phyloP scores from a whole-genome alignment of 1,284 basidiomycete genomes.

The Dichomitus squalens region DNA sequence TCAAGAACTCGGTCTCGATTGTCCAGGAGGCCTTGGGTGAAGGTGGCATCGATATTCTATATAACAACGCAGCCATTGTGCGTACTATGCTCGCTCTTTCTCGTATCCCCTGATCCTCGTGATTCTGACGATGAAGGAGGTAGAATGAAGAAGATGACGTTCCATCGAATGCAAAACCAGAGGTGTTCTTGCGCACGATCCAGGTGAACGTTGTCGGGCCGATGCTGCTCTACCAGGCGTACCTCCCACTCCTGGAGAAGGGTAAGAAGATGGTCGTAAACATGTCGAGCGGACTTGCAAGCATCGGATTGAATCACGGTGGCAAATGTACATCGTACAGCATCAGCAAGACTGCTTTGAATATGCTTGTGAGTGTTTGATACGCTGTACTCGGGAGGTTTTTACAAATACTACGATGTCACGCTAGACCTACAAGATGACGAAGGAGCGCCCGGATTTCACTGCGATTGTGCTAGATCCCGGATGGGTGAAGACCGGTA shows the following conservation, averaged over 20 bases:
- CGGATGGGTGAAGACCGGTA: conserved; percentile 38
- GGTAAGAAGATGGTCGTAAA: conserved; percentile 38
- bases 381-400: background rate
- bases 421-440: conserved; percentile 36
- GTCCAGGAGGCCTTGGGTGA: conserved; percentile 32
- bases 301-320: conserved; percentile 32
- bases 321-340: conserved; percentile 31
- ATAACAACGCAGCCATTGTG: conserved; percentile 45
- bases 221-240: conserved; percentile 34
- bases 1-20: conserved; percentile 28
- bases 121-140: background rate
- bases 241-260: conserved; percentile 35
- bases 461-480: conserved; percentile 31
- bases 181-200: conserved; percentile 25
- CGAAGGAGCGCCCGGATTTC: conserved; percentile 28
- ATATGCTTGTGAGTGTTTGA: conserved; percentile 33
- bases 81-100: too few relatives aligned
- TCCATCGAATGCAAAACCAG: conserved; percentile 3
- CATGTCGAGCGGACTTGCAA: conserved; percentile 34
- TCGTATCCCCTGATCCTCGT: too few relatives aligned
- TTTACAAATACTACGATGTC: too few relatives aligned
- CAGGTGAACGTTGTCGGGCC: conserved; percentile 38
- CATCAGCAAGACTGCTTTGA: conserved; percentile 34
- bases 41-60: conserved; percentile 38
- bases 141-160: background rate